Base-by-base conservation (phyloP, 352 stramenopile genomes). In the Phytophthora kernoviae region DNA sequence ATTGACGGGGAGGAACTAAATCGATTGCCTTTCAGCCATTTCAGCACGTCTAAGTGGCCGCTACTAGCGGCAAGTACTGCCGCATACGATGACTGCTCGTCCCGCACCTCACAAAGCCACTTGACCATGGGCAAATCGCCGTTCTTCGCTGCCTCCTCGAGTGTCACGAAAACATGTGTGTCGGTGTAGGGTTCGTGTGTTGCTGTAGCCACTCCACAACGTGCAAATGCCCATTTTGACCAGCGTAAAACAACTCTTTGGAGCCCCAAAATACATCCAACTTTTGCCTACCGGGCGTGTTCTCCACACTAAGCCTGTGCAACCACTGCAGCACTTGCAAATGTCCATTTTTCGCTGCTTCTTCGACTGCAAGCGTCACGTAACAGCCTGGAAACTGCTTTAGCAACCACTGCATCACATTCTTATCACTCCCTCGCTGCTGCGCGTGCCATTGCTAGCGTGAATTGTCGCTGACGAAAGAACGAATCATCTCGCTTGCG, bases 91-190 rank as follows among this genome's bases (percentile, higher is more conserved):
- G 66, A 77, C 53, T 61, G 66, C 43, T 79, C 70, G 15, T 59
- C 67, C 33, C 67, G 21, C 1, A 74, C 64, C 5, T 66, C 51
- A 45, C 64, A 74, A 7, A 79, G 58, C 70, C 70, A 79, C 20
- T 68, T 59, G 5, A 75, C 62, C 70, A 79, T 75, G 0, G 30
- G 6, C 14, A 79, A 40, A 52, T 79, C 62, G 20, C 70, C 70
- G 39, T 73, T 73, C 30, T 62, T 65, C 1, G 70, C 65, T 4
- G 70, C 70, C 49, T 67, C 57, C 10, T 79, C 66, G 18, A 79
- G 44, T 32, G 70, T 78, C 56, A 78, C 69, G 34, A 78, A 75
- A 78, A 78, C 65, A 78, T 73, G 36, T 78, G 65, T 6, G 65
- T 75, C 11, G 70, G 62, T 6, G 65, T 58, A 2, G 70, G 69